Evolutionary conservation across 306 rosid species (phyloP).

Genomic region (Leucaena leucocephala): DNA sequence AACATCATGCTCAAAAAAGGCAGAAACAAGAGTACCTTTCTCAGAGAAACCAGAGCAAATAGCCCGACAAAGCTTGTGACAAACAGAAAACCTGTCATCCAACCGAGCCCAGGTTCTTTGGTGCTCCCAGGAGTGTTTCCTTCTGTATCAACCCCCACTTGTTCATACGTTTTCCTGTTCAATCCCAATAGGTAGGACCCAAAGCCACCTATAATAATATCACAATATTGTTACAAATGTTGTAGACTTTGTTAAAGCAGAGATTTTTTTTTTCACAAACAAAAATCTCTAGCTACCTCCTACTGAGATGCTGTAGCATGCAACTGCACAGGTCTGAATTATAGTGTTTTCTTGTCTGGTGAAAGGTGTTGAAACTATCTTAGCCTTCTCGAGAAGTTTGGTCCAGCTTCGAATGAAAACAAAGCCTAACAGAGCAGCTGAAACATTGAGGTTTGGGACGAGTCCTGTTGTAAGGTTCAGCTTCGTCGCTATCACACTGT

Average conservation of each 20-base stretch:
- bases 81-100: slow-evolving; percentile 93
- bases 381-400: slow-evolving; percentile 72
- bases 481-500: slow-evolving; percentile 90
- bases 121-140: slow-evolving; percentile 82
- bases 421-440: slow-evolving; percentile 95
- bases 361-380: slow-evolving; percentile 74
- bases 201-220: slow-evolving; percentile 75
- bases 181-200: slow-evolving; percentile 88
- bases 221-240: slow-evolving; percentile 2
- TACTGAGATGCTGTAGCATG: slow-evolving; percentile 88
- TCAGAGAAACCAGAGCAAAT: slow-evolving; percentile 83
- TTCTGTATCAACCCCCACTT: slow-evolving; percentile 75
- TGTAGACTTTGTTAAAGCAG: neutral
- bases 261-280: neutral
- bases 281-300: slow-evolving; percentile 55
- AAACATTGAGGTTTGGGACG: slow-evolving; percentile 94
- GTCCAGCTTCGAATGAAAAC: slow-evolving; percentile 83
- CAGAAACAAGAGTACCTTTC: slow-evolving; percentile 40
- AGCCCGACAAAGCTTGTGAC: slow-evolving; percentile 90
- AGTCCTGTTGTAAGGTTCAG: slow-evolving; percentile 94
- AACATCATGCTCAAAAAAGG: neutral
- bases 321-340: slow-evolving; percentile 97
- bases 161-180: slow-evolving; percentile 75
- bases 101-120: slow-evolving; percentile 84
- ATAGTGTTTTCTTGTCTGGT: slow-evolving; percentile 93